These are phyloP conservation scores for Hura crepitans DNA, from an alignment of 441 rosid genomes.

Conservation along the genomic window DNA sequence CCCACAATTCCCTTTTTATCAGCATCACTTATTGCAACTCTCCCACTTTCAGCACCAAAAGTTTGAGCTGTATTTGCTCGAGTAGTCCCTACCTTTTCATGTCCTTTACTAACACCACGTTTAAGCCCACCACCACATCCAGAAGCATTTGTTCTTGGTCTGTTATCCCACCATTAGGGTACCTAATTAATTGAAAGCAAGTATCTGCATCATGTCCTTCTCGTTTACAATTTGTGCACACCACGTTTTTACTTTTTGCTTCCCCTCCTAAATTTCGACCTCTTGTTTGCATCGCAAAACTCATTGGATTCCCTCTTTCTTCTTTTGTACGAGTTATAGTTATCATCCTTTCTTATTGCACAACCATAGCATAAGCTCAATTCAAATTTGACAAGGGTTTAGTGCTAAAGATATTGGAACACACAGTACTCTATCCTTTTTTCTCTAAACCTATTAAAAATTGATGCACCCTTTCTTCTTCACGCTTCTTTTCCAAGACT, in stretches of 20 bases:
- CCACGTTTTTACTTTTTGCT: too few species aligned
- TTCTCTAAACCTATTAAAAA: background rate
- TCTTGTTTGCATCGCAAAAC: background rate
- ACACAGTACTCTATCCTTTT: background rate
- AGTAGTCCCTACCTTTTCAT: too few species aligned
- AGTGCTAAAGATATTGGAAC: background rate
- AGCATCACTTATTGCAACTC: background rate
- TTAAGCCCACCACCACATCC: background rate
- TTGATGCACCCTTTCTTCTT: background rate
- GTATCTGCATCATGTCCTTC: background rate
- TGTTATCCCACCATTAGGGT: background rate
- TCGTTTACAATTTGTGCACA: background rate
- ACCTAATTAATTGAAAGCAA: background rate
- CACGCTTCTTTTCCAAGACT: background rate
- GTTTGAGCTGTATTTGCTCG: background rate
- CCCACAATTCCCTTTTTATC: background rate
- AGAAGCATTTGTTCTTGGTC: background rate
- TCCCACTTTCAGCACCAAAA: background rate
- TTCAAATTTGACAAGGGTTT: background rate
- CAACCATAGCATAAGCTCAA: background rate
- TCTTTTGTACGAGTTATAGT: background rate
- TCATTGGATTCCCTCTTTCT: background rate
- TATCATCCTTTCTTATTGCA: background rate
- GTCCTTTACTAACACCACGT: too few species aligned
- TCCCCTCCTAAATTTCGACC: too few species aligned